A percentile compares a stretch with the other conserved stretches of the same genome.
Evolutionary conservation across 2,329 filamentous ascomycete species (phyloP).

Genomic region (Nemania sp.): DNA sequence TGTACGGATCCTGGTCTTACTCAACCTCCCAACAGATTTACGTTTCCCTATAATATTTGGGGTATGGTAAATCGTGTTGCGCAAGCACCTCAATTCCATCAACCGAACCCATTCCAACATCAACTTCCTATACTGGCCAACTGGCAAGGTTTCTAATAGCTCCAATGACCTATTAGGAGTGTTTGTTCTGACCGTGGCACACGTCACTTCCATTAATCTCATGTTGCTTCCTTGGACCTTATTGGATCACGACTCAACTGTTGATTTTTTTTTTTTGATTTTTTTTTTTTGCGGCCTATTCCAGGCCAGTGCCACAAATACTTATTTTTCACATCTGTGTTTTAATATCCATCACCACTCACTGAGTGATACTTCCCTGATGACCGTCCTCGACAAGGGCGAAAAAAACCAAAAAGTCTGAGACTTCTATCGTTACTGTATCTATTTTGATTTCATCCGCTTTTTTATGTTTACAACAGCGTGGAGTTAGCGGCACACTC

Average conservation of each 20-base stretch:
- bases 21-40: constrained; percentile 49
- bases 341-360: constrained; percentile 26
- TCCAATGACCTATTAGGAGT: constrained; percentile 20
- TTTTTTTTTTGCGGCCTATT: not conserved
- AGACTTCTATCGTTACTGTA: constrained; percentile 35
- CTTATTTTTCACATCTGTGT: constrained; percentile 26
- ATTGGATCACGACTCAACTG: constrained; percentile 15
- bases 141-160: constrained; percentile 56
- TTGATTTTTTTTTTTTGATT: constrained; percentile 6
- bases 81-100: constrained; percentile 53
- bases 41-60: constrained; percentile 52
- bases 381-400: constrained; percentile 20
- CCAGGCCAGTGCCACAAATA: constrained; percentile 11
- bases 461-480: constrained; percentile 37
- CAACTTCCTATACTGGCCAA: constrained; percentile 56
- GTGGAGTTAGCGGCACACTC: constrained; percentile 40
- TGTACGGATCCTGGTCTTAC: constrained; percentile 36
- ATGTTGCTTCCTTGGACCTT: constrained; percentile 4
- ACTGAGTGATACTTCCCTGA: constrained; percentile 22
- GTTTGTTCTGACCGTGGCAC: constrained; percentile 20
- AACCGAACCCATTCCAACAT: constrained; percentile 55
- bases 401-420: constrained; percentile 32
- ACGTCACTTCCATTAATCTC: not conserved
- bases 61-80: constrained; percentile 56
- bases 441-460: constrained; percentile 26